Percentiles rank a stretch among this genome's conserved stretches.
These are phyloP conservation scores for Sclerotinia borealis DNA, from an alignment of 2,329 filamentous ascomycete species.

Conservation along the genomic window DNA sequence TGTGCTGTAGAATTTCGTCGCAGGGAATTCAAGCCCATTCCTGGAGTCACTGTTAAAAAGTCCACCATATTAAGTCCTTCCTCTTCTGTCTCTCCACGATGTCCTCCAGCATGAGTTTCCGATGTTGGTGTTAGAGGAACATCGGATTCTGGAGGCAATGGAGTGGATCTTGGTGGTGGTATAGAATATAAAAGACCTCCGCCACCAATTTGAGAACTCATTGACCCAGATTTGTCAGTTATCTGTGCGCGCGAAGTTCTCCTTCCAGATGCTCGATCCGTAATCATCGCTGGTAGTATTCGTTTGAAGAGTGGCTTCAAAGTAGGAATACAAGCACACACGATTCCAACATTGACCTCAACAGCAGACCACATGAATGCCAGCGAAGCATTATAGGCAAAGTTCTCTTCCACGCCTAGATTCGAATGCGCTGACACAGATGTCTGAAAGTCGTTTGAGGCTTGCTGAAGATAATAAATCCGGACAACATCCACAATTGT, in stretches of 20 bases:
- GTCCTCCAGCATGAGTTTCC: conserved; percentile 11
- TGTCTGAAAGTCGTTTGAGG: conserved; percentile 16
- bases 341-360: conserved; percentile 85
- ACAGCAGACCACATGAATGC: conserved; percentile 93
- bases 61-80: conserved; percentile 24
- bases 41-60: conserved; percentile 26
- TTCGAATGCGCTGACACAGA: conserved; percentile 3
- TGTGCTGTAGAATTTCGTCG: conserved; percentile 9
- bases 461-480: conserved; percentile 77
- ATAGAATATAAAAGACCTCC: not conserved
- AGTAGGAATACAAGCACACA: conserved; percentile 87
- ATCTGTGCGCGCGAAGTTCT: not conserved
- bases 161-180: not conserved
- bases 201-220: conserved; percentile 16
- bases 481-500: conserved; percentile 82
- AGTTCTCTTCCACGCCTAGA: conserved; percentile 47
- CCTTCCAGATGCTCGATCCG: conserved; percentile 16
- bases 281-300: conserved; percentile 28
- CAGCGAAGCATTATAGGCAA: conserved; percentile 70
- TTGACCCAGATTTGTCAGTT: conserved; percentile 17
- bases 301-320: conserved; percentile 74
- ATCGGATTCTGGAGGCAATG: not conserved
- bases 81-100: conserved; percentile 17
- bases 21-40: not conserved
- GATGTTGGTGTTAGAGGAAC: conserved; percentile 12